Conservation (phyloP, 768 basidiomycete species). For the Gloeopeniophorella convolvens region DNA sequence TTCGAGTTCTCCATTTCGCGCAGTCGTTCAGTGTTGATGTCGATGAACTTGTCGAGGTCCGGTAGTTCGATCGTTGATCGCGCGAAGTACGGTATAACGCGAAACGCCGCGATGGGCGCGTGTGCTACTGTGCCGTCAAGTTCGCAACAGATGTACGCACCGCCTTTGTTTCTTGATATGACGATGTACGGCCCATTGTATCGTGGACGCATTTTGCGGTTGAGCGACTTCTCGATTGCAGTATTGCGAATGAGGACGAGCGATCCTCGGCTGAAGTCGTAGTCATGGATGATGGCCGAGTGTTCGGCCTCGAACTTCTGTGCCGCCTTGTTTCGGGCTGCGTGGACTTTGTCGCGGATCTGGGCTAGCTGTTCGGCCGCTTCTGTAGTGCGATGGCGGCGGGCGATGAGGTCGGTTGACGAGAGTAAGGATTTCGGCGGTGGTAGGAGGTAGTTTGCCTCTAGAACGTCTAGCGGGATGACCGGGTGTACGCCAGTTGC, state of each 20-base stretch:
- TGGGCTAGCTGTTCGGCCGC: not conserved
- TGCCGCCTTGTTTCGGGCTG: not conserved
- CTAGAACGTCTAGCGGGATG: conserved; percentile 21
- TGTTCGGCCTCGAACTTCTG: conserved; percentile 7
- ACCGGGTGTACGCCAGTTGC: conserved; percentile 20
- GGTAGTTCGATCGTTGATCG: too few species aligned
- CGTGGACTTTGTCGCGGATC: not conserved
- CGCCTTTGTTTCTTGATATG: conserved; percentile 14
- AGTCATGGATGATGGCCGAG: conserved; percentile 18
- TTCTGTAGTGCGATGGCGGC: conserved; percentile 10
- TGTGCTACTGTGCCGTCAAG: conserved; percentile 22
- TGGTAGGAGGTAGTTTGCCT: conserved; percentile 19
- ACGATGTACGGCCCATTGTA: conserved; percentile 24
- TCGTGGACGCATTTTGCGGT: conserved; percentile 21
- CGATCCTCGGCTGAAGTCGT: conserved; percentile 22
- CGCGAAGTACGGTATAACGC: conserved; percentile 21
- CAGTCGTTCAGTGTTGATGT: too few species aligned
- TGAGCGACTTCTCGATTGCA: conserved; percentile 19
- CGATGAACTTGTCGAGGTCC: too few species aligned
- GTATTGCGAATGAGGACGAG: conserved; percentile 26
- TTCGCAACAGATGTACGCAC: conserved; percentile 17
- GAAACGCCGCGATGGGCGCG: conserved; percentile 17
- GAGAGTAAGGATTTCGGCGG: not conserved
- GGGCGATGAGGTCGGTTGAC: conserved; percentile 15
- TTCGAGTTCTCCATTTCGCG: too few species aligned